Conservation (phyloP, 106 monocot species). For the Dendrobium officinale region DNA sequence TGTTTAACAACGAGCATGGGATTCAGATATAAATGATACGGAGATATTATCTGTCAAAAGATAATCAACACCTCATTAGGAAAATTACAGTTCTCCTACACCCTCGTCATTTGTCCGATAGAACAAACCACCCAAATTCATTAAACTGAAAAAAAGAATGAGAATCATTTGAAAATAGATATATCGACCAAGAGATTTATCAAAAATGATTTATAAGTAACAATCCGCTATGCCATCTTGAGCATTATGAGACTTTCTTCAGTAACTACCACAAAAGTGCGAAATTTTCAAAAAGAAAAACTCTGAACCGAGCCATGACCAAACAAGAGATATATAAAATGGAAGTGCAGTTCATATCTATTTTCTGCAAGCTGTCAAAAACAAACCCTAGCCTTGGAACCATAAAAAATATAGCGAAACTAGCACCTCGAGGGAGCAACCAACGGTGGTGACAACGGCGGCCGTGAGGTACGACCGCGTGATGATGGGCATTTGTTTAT, state of each 20-base stretch:
- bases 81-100: background rate
- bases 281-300: too few relatives aligned
- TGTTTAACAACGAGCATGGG: constrained; percentile 65
- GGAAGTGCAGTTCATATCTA: too few relatives aligned
- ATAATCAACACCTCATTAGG: background rate
- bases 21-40: constrained; percentile 79
- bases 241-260: too few relatives aligned
- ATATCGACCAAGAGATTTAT: too few relatives aligned
- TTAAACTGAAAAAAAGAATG: background rate
- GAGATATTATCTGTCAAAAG: constrained; percentile 77
- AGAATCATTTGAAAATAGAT: too few relatives aligned
- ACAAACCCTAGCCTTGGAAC: background rate
- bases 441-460: constrained; percentile 23
- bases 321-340: too few relatives aligned
- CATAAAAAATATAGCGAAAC: background rate
- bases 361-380: too few relatives aligned
- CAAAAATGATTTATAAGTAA: too few relatives aligned
- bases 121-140: background rate
- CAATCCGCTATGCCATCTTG: too few relatives aligned
- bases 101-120: background rate
- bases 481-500: constrained; percentile 32
- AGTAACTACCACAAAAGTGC: too few relatives aligned
- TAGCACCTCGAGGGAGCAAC: constrained; percentile 23
- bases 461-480: constrained; percentile 28
- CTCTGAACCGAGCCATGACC: too few relatives aligned